Percentiles rank a stretch among this genome's conserved stretches.
phyloP scores from a whole-genome alignment of 306 rosid species.

The Prinsepia uniflora region DNA sequence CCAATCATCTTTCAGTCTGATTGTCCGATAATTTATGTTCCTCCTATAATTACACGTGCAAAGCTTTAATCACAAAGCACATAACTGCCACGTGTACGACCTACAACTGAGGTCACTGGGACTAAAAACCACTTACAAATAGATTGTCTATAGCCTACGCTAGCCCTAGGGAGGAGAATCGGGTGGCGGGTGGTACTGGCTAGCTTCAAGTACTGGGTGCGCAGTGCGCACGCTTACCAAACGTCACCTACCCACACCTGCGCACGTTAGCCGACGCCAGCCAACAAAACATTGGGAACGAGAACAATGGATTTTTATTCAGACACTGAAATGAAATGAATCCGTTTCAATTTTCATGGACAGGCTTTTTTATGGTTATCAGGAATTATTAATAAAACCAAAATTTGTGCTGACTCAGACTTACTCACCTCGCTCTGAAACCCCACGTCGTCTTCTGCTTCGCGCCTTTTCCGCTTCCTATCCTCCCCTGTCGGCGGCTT shows the following conservation, averaged over 20 bases:
- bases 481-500: conserved; percentile 27
- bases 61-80: not conserved
- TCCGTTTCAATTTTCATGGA: not conserved
- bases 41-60: not conserved
- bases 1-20: conserved; percentile 9
- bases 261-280: conserved; percentile 28
- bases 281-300: conserved; percentile 21
- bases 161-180: not conserved
- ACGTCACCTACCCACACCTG: conserved; percentile 20
- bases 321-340: not conserved
- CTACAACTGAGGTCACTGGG: not conserved
- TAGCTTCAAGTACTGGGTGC: not conserved
- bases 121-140: not conserved
- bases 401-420: not conserved
- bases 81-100: conserved; percentile 18
- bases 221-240: conserved; percentile 22
- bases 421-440: conserved; percentile 59
- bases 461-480: conserved; percentile 56
- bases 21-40: not conserved
- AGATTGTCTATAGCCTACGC: not conserved
- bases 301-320: not conserved
- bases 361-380: not conserved
- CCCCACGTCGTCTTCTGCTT: conserved; percentile 41
- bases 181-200: not conserved
- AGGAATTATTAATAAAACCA: not conserved